Conservation (phyloP, 371 early-diverging fungal species). For the Conidiobolus incongruus region DNA sequence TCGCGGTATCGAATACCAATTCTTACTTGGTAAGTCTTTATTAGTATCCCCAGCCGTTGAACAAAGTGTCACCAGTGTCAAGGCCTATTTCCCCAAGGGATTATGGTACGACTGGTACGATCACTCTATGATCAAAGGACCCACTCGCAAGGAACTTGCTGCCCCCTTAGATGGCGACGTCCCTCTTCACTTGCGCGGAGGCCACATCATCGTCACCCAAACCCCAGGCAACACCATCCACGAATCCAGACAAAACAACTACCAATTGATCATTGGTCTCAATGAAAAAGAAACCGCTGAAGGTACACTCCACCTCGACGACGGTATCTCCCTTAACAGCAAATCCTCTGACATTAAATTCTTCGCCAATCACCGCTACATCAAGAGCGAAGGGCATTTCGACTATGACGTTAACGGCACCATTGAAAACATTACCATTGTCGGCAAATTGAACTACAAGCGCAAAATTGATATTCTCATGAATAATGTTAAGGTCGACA, state of each 20-base stretch:
- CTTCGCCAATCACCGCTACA: too few relatives aligned
- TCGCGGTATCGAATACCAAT: constrained; percentile 21
- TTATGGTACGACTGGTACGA: constrained; percentile 22
- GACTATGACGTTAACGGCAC: too few relatives aligned
- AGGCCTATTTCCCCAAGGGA: constrained; percentile 20
- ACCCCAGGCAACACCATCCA: constrained; percentile 17
- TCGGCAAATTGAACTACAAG: too few relatives aligned
- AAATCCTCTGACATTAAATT: too few relatives aligned
- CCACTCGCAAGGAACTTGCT: not conserved
- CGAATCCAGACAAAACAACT: constrained; percentile 16
- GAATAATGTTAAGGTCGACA: too few relatives aligned
- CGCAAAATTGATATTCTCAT: too few relatives aligned
- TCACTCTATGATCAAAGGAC: constrained; percentile 6
- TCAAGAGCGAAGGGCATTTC: too few relatives aligned
- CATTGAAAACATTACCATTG: too few relatives aligned
- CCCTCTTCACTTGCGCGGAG: constrained; percentile 16
- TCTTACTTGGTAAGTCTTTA: constrained; percentile 26
- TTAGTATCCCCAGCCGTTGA: constrained; percentile 27
- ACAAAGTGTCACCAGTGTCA: constrained; percentile 13
- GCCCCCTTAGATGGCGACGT: constrained; percentile 8
- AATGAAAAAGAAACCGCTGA: constrained; percentile 14
- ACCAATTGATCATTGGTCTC: constrained; percentile 22
- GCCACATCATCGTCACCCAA: constrained; percentile 18
- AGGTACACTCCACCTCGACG: constrained; percentile 28
- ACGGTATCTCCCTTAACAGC: constrained; percentile 22